Percentiles rank a stretch among this genome's conserved stretches.
These are phyloP conservation scores for Pigoraptor vietnamica DNA, from an alignment of 78 protist genomes.

Conservation along the genomic window DNA sequence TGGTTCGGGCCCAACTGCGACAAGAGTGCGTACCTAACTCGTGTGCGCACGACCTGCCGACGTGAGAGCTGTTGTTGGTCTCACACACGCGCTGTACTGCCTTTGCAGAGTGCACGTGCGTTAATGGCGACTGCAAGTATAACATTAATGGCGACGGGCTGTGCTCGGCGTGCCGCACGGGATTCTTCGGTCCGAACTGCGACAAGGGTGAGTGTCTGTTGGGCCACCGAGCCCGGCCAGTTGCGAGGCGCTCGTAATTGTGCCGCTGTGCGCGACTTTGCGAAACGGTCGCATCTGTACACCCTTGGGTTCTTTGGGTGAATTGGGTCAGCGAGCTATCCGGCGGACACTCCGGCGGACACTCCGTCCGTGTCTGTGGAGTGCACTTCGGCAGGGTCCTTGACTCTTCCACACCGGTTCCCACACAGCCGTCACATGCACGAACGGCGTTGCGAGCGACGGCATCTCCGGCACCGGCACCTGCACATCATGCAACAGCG, in stretches of 20 bases:
- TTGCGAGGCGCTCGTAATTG: neutral
- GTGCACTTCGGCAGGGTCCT: too few species aligned
- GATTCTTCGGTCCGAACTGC: neutral
- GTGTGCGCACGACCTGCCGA: too few species aligned
- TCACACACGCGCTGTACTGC: too few species aligned
- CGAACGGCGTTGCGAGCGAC: neutral
- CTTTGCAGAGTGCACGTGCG: neutral
- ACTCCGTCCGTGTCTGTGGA: too few species aligned
- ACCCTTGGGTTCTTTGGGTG: neutral
- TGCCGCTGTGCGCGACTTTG: too few species aligned
- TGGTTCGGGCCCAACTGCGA: too few species aligned
- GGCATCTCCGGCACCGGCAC: neutral
- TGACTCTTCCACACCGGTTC: neutral
- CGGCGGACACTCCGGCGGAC: too few species aligned
- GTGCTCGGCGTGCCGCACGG: neutral
- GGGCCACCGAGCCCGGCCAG: neutral
- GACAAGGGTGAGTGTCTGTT: neutral
- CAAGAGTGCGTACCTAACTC: too few species aligned
- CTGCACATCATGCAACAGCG: neutral
- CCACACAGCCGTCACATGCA: neutral
- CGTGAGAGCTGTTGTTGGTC: too few species aligned
- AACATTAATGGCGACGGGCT: neutral
- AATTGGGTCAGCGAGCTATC: too few species aligned
- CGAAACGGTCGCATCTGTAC: neutral
- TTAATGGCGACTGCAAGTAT: neutral